Base-by-base conservation (phyloP, 1,284 basidiomycete genomes). In the Cutaneotrichosporon spelunceum region DNA sequence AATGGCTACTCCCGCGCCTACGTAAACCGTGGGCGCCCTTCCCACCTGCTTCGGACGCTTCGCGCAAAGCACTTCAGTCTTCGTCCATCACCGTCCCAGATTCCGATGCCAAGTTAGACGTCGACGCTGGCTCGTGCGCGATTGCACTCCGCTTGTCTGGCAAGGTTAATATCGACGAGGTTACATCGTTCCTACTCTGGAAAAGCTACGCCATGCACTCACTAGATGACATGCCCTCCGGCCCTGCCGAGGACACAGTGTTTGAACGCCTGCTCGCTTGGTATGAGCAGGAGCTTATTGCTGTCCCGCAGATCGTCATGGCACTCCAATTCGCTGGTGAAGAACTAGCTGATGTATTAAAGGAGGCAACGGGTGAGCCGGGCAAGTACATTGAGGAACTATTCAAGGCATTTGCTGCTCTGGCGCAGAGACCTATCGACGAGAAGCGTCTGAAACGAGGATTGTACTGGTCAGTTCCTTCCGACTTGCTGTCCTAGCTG, bases 231-330 rank as follows among this genome's bases (percentile, higher is more conserved):
- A 56, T 57, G 26, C n/a, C 23, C 21, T 60, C 56, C 21, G 19
- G 13, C 8, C 50, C 7, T 14, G 64, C 64, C 23, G 68, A 72
- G 53, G 70, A 66, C n/a, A 63, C 59, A 19, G 49, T 68, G 49
- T 27, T 72, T 53, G 74, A 73, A 21, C 60, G 68, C 33, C 24
- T 74, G 2, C 29, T 70, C 10, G 48, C 67, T 24, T 77, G 73
- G 73, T 74, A 72, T 56, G 63, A 68, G 33, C 68, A 70, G 57
- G 72, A 77, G 63, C 57, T 66, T 8, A 42, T 72, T 8, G 75
- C 74, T 36, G 64, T 68, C 8, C 66, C 71, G 3, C 67, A 73
- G 57, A 69, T 74, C 23, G 70, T 71, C 27, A 60, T 70, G 60
- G 68, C 70, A 10, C 63, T 67, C 4, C 64, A 62, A 34, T 50